These are phyloP conservation scores for Pilaira anomala DNA, from an alignment of 192 early-diverging fungal genomes.

Conservation along the genomic window DNA sequence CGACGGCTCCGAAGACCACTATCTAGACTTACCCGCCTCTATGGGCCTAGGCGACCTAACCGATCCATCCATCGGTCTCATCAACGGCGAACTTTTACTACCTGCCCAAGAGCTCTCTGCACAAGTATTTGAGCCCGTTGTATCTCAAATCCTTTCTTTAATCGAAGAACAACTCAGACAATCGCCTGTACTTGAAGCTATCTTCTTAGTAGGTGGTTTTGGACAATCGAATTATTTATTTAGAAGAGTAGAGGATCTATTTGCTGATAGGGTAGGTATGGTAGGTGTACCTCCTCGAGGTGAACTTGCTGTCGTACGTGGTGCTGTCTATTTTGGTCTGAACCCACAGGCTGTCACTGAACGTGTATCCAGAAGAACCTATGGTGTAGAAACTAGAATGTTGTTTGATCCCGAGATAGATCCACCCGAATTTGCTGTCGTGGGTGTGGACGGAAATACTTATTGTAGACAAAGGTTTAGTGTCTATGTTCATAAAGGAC, in stretches of 20 bases:
- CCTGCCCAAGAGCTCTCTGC: conserved; percentile 42
- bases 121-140: conserved; percentile 49
- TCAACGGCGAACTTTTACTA: conserved; percentile 38
- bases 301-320: conserved; percentile 44
- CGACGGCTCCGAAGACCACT: conserved; percentile 44
- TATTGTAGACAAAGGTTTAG: conserved; percentile 49
- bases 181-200: conserved; percentile 39
- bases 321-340: conserved; percentile 46
- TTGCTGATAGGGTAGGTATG: conserved; percentile 29
- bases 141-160: conserved; percentile 40
- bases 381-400: conserved; percentile 47
- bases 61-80: conserved; percentile 39
- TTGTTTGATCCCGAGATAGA: conserved; percentile 44
- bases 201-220: conserved; percentile 56
- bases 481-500: conserved; percentile 43
- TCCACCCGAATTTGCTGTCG: conserved; percentile 42
- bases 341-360: conserved; percentile 27
- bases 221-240: conserved; percentile 48
- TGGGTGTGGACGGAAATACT: conserved; percentile 37
- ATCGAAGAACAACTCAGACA: conserved; percentile 44
- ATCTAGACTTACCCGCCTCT: conserved; percentile 38
- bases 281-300: conserved; percentile 39
- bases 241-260: conserved; percentile 43
- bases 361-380: conserved; percentile 40
- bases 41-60: conserved; percentile 39